phyloP scores from a whole-genome alignment of 805 yeast species.

The Monosporozyma yasuniensis region DNA sequence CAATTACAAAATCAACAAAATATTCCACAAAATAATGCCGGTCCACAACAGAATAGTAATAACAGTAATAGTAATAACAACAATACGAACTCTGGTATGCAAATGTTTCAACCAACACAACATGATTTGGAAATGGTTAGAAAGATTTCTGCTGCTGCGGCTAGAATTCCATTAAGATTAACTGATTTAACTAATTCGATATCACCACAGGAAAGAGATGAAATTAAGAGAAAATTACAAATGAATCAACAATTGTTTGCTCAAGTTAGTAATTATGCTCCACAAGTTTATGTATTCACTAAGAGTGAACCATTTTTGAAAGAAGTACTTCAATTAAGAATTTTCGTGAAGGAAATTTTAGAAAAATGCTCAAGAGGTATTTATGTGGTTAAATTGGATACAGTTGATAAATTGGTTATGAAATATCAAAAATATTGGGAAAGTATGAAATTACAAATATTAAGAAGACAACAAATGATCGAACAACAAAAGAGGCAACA shows the following conservation, averaged over 20 bases:
- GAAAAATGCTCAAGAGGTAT: constrained; percentile 58
- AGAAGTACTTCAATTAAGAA: constrained; percentile 67
- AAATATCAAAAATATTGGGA: constrained; percentile 71
- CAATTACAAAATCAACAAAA: background rate
- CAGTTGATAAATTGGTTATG: constrained; percentile 57
- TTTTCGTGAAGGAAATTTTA: constrained; percentile 66
- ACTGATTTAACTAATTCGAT: constrained; percentile 57
- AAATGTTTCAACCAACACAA: constrained; percentile 38
- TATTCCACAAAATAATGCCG: constrained; percentile 10
- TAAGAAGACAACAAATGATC: constrained; percentile 32
- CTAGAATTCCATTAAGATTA: constrained; percentile 54
- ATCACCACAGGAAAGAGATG: constrained; percentile 53
- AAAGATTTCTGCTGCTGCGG: constrained; percentile 59
- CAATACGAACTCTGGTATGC: constrained; percentile 9
- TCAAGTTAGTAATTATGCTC: constrained; percentile 66
- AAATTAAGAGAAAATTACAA: constrained; percentile 45
- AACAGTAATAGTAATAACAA: background rate
- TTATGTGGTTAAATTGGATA: constrained; percentile 63
- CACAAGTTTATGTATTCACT: constrained; percentile 69
- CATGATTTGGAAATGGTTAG: constrained; percentile 56
- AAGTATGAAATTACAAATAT: constrained; percentile 58
- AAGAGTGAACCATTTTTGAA: constrained; percentile 68
- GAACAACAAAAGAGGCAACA: constrained; percentile 27
- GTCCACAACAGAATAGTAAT: constrained; percentile 5
- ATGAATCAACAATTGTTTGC: constrained; percentile 45